These are phyloP conservation scores for Diaporthe velutina DNA, from an alignment of 2,329 filamentous ascomycete genomes.

Conservation along the genomic window DNA sequence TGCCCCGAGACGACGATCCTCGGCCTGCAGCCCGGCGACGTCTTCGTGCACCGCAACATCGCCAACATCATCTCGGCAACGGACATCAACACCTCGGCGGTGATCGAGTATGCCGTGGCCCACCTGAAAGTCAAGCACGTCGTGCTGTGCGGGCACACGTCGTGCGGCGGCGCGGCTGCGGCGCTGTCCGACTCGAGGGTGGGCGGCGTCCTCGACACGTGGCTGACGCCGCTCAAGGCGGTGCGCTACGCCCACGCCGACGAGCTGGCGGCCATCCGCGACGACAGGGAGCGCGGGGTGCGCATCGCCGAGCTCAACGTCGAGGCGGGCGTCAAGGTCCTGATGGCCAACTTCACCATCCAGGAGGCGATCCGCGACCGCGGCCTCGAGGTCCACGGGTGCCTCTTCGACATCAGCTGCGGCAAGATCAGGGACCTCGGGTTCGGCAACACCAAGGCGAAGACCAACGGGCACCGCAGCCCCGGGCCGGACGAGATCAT, in stretches of 20 bases:
- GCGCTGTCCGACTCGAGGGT: conserved; percentile 62
- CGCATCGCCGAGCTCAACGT: conserved; percentile 85
- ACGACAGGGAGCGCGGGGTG: conserved; percentile 66
- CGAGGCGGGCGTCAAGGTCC: conserved; percentile 72
- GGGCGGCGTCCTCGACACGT: conserved; percentile 67
- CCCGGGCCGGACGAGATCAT: conserved; percentile 51
- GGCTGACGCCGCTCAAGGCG: conserved; percentile 65
- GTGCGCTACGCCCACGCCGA: conserved; percentile 60
- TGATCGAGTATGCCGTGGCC: conserved; percentile 83
- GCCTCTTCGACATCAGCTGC: conserved; percentile 74
- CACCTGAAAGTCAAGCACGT: conserved; percentile 80
- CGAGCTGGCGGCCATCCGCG: conserved; percentile 67
- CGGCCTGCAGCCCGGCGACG: conserved; percentile 82
- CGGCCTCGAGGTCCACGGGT: conserved; percentile 81
- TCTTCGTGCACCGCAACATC: conserved; percentile 93
- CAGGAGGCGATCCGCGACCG: conserved; percentile 78
- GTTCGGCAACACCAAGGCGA: conserved; percentile 53
- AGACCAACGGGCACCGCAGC: conserved; percentile 37
- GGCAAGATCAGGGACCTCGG: conserved; percentile 65
- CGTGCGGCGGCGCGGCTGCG: conserved; percentile 76
- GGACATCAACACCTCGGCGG: conserved; percentile 80
- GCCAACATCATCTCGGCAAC: conserved; percentile 83
- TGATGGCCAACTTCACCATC: conserved; percentile 78
- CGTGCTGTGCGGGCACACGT: conserved; percentile 77
- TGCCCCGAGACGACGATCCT: conserved; percentile 87